Evolutionary conservation across 1,284 basidiomycete species (phyloP).

Genomic region (Rhodotorula sp.): DNA sequence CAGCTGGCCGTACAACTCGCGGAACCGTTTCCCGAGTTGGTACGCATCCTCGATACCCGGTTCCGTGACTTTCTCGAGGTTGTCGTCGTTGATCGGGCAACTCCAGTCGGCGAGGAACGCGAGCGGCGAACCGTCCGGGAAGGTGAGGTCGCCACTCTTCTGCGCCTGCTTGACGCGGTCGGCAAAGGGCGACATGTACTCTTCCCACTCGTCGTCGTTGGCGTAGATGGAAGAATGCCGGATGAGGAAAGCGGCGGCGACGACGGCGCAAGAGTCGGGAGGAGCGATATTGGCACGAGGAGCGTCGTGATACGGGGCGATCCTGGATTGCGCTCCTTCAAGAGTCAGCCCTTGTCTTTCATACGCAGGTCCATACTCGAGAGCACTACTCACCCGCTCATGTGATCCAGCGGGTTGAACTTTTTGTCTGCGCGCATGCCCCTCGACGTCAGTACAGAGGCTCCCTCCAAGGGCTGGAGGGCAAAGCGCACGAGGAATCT

Average conservation of each 20-base stretch:
- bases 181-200: slow-evolving; percentile 53
- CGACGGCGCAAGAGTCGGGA: slow-evolving; percentile 42
- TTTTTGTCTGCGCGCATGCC: not conserved
- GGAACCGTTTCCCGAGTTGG: slow-evolving; percentile 48
- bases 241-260: slow-evolving; percentile 42
- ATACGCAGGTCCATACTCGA: not conserved
- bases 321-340: not conserved
- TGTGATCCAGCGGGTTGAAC: slow-evolving; percentile 34
- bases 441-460: not conserved
- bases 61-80: slow-evolving; percentile 67
- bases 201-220: slow-evolving; percentile 54
- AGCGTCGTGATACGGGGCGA: slow-evolving; percentile 44
- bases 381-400: slow-evolving; percentile 10
- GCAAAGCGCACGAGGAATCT: slow-evolving; percentile 31
- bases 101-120: slow-evolving; percentile 51
- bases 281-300: slow-evolving; percentile 38
- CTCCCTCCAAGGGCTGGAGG: too few relatives aligned
- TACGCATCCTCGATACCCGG: slow-evolving; percentile 51
- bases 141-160: slow-evolving; percentile 14
- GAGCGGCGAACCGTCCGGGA: slow-evolving; percentile 44
- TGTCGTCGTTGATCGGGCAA: slow-evolving; percentile 61
- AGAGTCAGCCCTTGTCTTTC: too few relatives aligned
- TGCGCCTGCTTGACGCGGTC: slow-evolving; percentile 45
- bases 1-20: slow-evolving; percentile 49
- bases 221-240: slow-evolving; percentile 52